These are phyloP conservation scores for Apiotrichum akiyoshidainum DNA, from an alignment of 1,284 basidiomycete species.

Conservation along the genomic window DNA sequence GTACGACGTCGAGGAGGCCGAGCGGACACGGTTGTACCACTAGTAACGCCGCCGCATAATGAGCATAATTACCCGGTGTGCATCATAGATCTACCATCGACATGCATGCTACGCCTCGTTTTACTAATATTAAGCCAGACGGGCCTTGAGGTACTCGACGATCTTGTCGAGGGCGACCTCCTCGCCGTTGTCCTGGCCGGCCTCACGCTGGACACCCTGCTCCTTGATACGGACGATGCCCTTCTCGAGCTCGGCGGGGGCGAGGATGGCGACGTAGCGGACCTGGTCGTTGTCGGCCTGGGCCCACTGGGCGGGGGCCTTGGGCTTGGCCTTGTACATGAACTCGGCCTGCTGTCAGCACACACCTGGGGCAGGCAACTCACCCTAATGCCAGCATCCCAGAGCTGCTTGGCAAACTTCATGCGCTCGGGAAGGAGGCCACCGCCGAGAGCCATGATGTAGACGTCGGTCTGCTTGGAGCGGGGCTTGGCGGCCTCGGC, in stretches of 20 bases:
- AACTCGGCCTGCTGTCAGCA: conserved; percentile 70
- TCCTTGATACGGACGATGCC: conserved; percentile 89
- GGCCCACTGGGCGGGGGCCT: conserved; percentile 78
- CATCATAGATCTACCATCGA: conserved; percentile 2
- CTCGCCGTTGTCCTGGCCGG: conserved; percentile 61
- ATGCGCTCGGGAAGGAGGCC: conserved; percentile 78
- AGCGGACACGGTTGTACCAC: conserved; percentile 1
- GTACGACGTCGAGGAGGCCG: conserved; percentile 10
- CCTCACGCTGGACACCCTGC: conserved; percentile 71
- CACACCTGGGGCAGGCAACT: conserved; percentile 14
- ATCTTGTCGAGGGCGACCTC: conserved; percentile 67
- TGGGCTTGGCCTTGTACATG: conserved; percentile 88
- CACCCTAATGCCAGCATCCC: conserved; percentile 86
- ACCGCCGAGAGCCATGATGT: conserved; percentile 88
- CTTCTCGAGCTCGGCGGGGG: conserved; percentile 75
- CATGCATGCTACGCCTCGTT: not conserved
- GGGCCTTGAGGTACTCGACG: conserved; percentile 60
- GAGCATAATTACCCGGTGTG: not conserved
- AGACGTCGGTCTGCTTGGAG: conserved; percentile 91
- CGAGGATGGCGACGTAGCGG: conserved; percentile 87
- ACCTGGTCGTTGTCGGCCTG: conserved; percentile 88
- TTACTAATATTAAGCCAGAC: conserved; percentile 7
- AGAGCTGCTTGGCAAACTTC: conserved; percentile 72
- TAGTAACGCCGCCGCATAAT: not conserved
- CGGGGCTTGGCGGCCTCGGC: conserved; percentile 62